Base-by-base conservation (phyloP, 106 monocot species). In the Amphibolis antarctica region DNA sequence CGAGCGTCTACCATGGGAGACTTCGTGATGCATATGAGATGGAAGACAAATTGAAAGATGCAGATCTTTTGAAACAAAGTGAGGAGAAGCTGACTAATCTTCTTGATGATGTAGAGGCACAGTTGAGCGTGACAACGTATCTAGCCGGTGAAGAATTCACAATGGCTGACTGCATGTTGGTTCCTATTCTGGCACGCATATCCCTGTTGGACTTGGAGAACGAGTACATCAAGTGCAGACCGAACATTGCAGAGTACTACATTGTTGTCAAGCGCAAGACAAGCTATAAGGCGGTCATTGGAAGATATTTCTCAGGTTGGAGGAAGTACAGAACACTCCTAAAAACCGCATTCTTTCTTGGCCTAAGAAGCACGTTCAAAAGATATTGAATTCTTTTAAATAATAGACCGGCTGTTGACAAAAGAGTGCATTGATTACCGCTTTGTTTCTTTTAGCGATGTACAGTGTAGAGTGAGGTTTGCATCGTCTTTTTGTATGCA, bases 301-400 rank as follows among this genome's bases (percentile, higher is more conserved):
- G 96, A 27, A 86, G 74, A 64, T 80, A 90, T 68, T 98, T 98
- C 66, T 43, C 55, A 0, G 90, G 90, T 19, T 98, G 96, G 96
- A 84, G 82, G 26, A 90, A 85, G 66, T 85, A 98, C 53, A 67
- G 70, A 51, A 82, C 82, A 19, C 62, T 87, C 22, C 23, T 82
- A 36, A 90, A 87, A 63, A 98, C 90, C 0, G 46, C 75, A 14
- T 90, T 74, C 65, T 98, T 85, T 72, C 76, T 98, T 30, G 75
- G 60, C 31, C 43, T 90, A 15, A 82, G 96, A 74, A 84, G 66
- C 36, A 10, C 74, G 59, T 82, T 98, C 60, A 78, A 77, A 67
- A 81, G 60, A 52, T 87, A 90, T 43, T 98, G 47, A 69, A 44
- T 20, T 18, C 46, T 55, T 45, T 5, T 63, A 54, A 22, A 54